Percentiles rank a stretch among this genome's conserved stretches.
phyloP scores from a whole-genome alignment of 179 eudicot genomes.

The Dionaea muscipula region DNA sequence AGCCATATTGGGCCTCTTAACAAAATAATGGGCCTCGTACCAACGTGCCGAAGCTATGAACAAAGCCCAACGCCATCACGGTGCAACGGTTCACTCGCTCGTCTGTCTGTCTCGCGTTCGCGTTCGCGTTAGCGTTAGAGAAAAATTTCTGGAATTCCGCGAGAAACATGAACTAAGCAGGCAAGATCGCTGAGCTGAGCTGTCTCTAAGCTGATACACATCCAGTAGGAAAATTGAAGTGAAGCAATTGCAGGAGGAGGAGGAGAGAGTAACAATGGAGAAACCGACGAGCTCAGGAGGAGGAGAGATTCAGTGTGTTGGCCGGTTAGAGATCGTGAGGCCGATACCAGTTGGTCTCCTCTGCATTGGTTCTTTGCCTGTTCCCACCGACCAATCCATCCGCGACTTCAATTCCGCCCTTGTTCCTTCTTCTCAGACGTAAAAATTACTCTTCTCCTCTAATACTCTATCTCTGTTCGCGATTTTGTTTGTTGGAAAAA shows the following conservation, averaged over 20 bases:
- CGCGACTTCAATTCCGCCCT: conserved; percentile 43
- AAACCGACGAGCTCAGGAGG: conserved; percentile 19
- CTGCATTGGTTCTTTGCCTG: conserved; percentile 71
- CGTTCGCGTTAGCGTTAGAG: no score
- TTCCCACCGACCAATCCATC: conserved; percentile 57
- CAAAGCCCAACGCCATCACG: no score
- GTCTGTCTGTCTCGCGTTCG: no score
- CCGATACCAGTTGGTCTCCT: conserved; percentile 73
- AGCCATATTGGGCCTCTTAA: no score
- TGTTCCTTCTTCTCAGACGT: conserved; percentile 57
- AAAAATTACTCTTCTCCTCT: conserved; percentile 3
- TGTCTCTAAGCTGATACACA: no score
- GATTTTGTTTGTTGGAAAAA: background rate
- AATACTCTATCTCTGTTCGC: conserved; percentile 2
- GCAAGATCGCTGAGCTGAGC: no score
- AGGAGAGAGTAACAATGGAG: conserved; percentile 27
- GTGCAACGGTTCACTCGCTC: no score
- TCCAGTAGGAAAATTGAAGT: no score
- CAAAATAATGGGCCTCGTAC: no score
- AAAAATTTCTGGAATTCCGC: no score
- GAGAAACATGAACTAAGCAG: no score
- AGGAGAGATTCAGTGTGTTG: conserved; percentile 55
- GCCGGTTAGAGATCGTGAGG: conserved; percentile 50
- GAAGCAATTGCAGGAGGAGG: background rate
- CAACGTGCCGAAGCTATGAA: no score